Percentiles rank a stretch among this genome's conserved stretches.
Evolutionary conservation across 352 stramenopile species (phyloP).

Genomic region (Globisporangium splendens): DNA sequence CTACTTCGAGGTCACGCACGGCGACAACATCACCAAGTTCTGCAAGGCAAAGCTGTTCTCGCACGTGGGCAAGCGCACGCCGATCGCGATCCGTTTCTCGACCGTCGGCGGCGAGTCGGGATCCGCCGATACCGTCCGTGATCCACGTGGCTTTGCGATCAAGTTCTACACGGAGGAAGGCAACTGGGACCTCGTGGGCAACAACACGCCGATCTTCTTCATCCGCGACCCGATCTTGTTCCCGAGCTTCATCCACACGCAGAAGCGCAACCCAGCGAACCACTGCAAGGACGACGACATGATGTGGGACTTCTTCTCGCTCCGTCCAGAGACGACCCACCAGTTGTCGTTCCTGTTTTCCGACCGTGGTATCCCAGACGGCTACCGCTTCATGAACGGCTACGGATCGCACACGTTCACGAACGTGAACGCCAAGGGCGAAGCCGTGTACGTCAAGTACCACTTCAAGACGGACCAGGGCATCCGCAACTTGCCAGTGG

Average conservation of each 20-base stretch:
- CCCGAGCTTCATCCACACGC: slow-evolving; percentile 92
- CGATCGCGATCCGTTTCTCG: slow-evolving; percentile 83
- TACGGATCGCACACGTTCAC: slow-evolving; percentile 92
- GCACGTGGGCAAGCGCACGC: slow-evolving; percentile 78
- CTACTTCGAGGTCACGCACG: slow-evolving; percentile 88
- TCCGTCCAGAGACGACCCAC: slow-evolving; percentile 89
- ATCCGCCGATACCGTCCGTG: slow-evolving; percentile 80
- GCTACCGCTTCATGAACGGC: slow-evolving; percentile 90
- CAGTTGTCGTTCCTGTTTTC: slow-evolving; percentile 88
- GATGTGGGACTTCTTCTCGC: slow-evolving; percentile 93
- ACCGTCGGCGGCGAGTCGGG: slow-evolving; percentile 80
- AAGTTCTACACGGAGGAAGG: slow-evolving; percentile 95
- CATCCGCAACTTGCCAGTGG: slow-evolving; percentile 83
- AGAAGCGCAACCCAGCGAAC: slow-evolving; percentile 89
- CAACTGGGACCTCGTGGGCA: slow-evolving; percentile 92
- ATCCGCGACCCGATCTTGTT: slow-evolving; percentile 92
- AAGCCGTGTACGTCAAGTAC: slow-evolving; percentile 90
- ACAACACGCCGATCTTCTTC: slow-evolving; percentile 95
- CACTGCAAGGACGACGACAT: slow-evolving; percentile 85
- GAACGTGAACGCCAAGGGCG: slow-evolving; percentile 78
- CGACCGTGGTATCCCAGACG: slow-evolving; percentile 86
- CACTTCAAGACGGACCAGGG: slow-evolving; percentile 92
- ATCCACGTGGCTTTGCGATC: slow-evolving; percentile 89
- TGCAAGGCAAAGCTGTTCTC: slow-evolving; percentile 84
- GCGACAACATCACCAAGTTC: slow-evolving; percentile 34